A percentile compares a stretch with the other conserved stretches of the same genome.
phyloP scores from a whole-genome alignment of 352 stramenopile genomes.

The Blastocystis sp. region DNA sequence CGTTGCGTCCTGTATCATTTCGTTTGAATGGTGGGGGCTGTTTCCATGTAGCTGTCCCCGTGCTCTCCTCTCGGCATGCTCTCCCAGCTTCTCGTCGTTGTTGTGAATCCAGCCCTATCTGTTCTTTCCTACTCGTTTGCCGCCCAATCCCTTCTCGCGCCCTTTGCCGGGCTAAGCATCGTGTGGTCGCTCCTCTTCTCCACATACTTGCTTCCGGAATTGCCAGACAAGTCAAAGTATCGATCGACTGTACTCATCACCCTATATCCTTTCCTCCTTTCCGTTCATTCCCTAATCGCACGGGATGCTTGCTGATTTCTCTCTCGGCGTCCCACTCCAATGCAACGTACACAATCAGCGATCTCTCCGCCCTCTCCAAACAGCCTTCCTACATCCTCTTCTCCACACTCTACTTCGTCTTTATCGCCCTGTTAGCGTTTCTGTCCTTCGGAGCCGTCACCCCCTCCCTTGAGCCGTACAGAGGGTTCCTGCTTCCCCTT shows the following conservation, averaged over 20 bases:
- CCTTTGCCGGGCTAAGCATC: slow-evolving; percentile 52
- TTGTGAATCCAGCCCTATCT: slow-evolving; percentile 45
- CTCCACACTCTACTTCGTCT: slow-evolving; percentile 15
- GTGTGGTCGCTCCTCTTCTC: slow-evolving; percentile 59
- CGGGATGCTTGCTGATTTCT: slow-evolving; percentile 40
- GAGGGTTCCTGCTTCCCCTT: not conserved
- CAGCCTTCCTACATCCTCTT: slow-evolving; percentile 1
- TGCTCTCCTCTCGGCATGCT: slow-evolving; percentile 8
- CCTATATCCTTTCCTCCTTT: slow-evolving; percentile 29
- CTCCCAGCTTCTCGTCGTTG: slow-evolving; percentile 41
- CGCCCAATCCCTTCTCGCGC: slow-evolving; percentile 51
- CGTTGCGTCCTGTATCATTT: slow-evolving; percentile 38
- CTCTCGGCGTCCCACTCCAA: slow-evolving; percentile 37
- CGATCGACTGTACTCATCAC: slow-evolving; percentile 54
- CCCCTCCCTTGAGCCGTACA: not conserved
- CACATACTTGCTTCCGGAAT: slow-evolving; percentile 39
- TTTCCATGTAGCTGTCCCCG: slow-evolving; percentile 13
- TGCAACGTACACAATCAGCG: not conserved
- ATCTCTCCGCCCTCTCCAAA: slow-evolving; percentile 8
- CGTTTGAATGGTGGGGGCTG: not conserved
- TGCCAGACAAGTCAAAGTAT: slow-evolving; percentile 23
- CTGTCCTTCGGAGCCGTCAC: not conserved
- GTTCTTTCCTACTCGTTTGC: slow-evolving; percentile 58
- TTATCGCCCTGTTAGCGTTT: slow-evolving; percentile 1
- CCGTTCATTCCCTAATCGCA: slow-evolving; percentile 47